Conservation (phyloP, 805 yeast species). For the Ogataea pini region DNA sequence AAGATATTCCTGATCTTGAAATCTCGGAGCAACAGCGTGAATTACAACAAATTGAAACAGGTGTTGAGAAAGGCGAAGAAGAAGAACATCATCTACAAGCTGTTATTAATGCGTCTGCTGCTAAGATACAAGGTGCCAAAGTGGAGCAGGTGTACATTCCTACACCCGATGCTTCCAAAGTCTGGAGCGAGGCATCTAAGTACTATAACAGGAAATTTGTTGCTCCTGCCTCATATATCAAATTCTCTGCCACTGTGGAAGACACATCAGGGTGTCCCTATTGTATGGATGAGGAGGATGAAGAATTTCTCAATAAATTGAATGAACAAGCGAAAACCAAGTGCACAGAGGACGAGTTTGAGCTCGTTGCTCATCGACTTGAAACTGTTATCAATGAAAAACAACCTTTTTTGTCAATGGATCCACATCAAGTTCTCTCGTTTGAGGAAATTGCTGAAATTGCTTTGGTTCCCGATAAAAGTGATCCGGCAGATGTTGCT, state of each 20-base stretch:
- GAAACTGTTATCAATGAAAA: constrained; percentile 74
- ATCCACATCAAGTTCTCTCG: constrained; percentile 72
- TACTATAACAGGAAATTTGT: constrained; percentile 68
- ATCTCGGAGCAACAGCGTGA: constrained; percentile 82
- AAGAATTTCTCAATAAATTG: constrained; percentile 53
- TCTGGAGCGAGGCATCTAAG: constrained; percentile 75
- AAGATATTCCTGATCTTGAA: constrained; percentile 79
- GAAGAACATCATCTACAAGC: constrained; percentile 94
- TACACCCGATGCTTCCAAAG: constrained; percentile 89
- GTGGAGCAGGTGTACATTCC: constrained; percentile 78
- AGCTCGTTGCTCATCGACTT: constrained; percentile 67
- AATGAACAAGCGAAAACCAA: constrained; percentile 40
- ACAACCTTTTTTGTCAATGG: constrained; percentile 87
- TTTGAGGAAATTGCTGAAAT: constrained; percentile 67
- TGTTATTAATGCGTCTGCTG: constrained; percentile 79
- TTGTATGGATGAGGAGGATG: constrained; percentile 89
- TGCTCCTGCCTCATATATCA: constrained; percentile 78
- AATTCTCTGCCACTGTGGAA: constrained; percentile 93
- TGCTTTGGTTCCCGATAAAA: constrained; percentile 43
- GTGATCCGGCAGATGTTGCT: constrained; percentile 59
- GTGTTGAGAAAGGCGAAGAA: constrained; percentile 97
- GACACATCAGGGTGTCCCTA: constrained; percentile 86
- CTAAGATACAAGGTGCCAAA: constrained; percentile 55
- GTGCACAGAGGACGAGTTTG: constrained; percentile 85
- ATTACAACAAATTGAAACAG: constrained; percentile 87